Percentiles rank a stretch among this genome's conserved stretches.
Evolutionary conservation across 2,329 filamentous ascomycete genomes (phyloP).

Genomic region (Teratosphaeriaceae sp.): DNA sequence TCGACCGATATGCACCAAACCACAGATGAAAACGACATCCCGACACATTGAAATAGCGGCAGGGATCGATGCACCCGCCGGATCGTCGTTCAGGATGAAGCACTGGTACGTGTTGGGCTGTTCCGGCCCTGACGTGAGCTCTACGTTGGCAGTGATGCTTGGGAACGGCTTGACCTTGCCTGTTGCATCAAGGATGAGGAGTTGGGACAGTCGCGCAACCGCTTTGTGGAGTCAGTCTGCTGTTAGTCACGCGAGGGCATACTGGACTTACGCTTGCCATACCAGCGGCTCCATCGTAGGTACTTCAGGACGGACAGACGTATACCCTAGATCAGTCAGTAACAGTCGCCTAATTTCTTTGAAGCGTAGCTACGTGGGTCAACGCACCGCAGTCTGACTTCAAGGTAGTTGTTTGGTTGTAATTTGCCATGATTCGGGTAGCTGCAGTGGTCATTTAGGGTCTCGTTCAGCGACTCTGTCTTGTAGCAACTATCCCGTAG

Average conservation of each 20-base stretch:
- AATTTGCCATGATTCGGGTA: background rate
- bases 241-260: background rate
- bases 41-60: no score
- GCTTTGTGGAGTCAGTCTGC: background rate
- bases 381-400: background rate
- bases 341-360: background rate
- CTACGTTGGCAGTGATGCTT: no score
- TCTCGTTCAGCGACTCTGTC: background rate
- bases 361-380: background rate
- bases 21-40: no score
- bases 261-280: constrained; percentile 19
- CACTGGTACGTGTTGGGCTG: no score
- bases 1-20: no score
- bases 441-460: background rate
- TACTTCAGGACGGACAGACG: background rate
- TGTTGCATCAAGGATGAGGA: no score
- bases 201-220: no score
- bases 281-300: background rate
- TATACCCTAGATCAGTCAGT: background rate
- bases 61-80: no score
- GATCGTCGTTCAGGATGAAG: no score
- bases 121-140: no score
- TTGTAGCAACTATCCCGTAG: constrained; percentile 1
- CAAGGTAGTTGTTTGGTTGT: background rate
- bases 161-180: no score